Base-by-base conservation (phyloP, 495 filamentous ascomycete species). In the Hyaloscypha bicolor region DNA sequence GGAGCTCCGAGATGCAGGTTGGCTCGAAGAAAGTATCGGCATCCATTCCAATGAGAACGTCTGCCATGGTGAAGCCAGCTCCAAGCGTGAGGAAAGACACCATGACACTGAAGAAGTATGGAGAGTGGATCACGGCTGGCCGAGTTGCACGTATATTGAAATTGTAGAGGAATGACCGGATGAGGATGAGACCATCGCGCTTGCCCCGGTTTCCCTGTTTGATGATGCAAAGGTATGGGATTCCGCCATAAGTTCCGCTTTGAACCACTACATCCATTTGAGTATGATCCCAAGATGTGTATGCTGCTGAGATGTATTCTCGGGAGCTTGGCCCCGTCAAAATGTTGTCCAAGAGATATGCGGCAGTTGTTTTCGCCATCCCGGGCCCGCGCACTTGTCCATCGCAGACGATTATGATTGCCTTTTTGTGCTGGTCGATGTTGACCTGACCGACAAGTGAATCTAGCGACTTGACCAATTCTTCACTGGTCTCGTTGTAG, bases 141-240 rank as follows among this genome's bases (percentile, higher is more conserved):
- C 65, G 70, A 9, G 57, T 63, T 21, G 32, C 45, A 9, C 75
- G 75, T 29, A 62, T 6, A 35, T 76, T 92, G 74, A 93, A 91
- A 74, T 93, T 91, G 73, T 92, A 88, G 70, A 92, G 77, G 78
- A 93, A 92, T 6, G 88, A 90, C 83, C 92, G 91, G 55, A 90
- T 79, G 63, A 93, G 86, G 68, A 91, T 90, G 76, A 92, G 87
- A 76, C 87, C 89, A 78, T 93, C 90, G 72, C 90, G 83, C 77
- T 93, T 93, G 65, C 90, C 90, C 59, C 90, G 85, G 70, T 93
- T 93, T 74, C 90, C 87, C 75, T 90, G 88, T 76, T 89, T 91
- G 58, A 88, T 87, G 2, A 75, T 75, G 68, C 6, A 90, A 83
- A 64, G 90, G 80, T 63, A 83, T 70, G 42, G 87, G 83, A 66